Evolutionary conservation across 495 filamentous ascomycete genomes (phyloP), one percentile per base, ranked within the genome.

Genomic region (Stereocaulon alpinum): DNA sequence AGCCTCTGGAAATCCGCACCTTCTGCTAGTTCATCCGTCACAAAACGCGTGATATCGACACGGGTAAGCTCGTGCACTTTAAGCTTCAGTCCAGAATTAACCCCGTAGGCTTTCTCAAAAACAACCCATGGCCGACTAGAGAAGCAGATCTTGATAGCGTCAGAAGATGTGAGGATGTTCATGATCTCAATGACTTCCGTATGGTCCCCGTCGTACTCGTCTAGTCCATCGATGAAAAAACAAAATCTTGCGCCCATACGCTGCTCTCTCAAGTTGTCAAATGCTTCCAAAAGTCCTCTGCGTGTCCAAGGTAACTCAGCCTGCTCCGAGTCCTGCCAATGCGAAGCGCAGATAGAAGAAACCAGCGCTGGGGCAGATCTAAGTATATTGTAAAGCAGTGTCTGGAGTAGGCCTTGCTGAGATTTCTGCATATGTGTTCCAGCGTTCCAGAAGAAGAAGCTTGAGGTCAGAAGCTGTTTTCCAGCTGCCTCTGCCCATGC

Each of bases 191-290:
- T 37, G 6, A 71, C 52, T 15, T 67, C 63, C 9, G 11, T 58
- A 4, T 56, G 61, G 32, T 57, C 40, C 7, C 59, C 59, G 6
- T 55, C 40, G 17, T 14, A 77, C 52, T 78, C 74, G 48, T 77
- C 76, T 0, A 78, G 60, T 2, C 76, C 75, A 59, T 81, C 78
- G 18, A 80, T 70, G 40, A 78, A 72, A 51, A 79, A 72, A 58
- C 72, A 77, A 18, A 79, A 55, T 18, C 27, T 52, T 12, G 61
- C 9, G 37, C 32, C 24, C 1, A 41, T 34, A 37, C 27, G 6
- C 18, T 54, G 51, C 10, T 40, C 3, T 22, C 12, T 52, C 15
- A 37, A 10, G 27, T 20, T 14, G 17, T 15, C 17, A 6, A 52
- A 15, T 14, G 27, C 14, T 18, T 45, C 9, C 12, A 45, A 11